Conservation (phyloP, 768 basidiomycete genomes). For the Phylloporus scabripes region DNA sequence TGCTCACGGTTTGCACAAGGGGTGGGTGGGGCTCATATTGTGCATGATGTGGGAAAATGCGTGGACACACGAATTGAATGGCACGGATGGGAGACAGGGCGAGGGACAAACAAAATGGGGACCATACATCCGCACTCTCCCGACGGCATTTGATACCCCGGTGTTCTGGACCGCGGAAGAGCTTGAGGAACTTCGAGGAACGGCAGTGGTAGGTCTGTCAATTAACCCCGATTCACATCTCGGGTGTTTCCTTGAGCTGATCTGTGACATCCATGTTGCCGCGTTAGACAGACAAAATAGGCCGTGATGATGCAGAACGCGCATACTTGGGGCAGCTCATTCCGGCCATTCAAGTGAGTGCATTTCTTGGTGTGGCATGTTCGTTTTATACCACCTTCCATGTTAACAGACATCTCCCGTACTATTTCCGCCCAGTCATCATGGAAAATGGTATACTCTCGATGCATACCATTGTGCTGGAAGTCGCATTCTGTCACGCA, state of each 20-base stretch:
- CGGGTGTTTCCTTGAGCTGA: neutral
- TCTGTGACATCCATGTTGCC: neutral
- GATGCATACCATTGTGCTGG: conserved; percentile 84
- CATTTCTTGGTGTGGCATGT: neutral
- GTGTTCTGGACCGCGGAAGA: conserved; percentile 91
- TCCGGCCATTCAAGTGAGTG: conserved; percentile 63
- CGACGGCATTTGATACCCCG: conserved; percentile 73
- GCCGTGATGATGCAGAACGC: conserved; percentile 72
- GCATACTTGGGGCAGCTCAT: conserved; percentile 63
- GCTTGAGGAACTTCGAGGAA: conserved; percentile 69
- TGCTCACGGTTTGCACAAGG: conserved; percentile 48
- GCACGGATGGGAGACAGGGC: conserved; percentile 2
- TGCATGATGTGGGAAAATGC: conserved; percentile 95
- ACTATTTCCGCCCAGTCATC: conserved; percentile 56
- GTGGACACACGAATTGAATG: conserved; percentile 58
- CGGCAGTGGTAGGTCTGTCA: conserved; percentile 76
- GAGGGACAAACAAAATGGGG: conserved; percentile 16
- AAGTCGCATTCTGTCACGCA: conserved; percentile 85
- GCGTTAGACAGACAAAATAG: conserved; percentile 66
- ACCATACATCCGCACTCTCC: conserved; percentile 42
- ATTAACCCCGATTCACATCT: neutral
- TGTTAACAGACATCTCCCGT: conserved; percentile 54
- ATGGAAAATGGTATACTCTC: conserved; percentile 53
- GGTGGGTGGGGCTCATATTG: conserved; percentile 87
- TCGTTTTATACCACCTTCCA: neutral